These are phyloP conservation scores for Tolypocladium tundrense DNA, from an alignment of 2,329 filamentous ascomycete species.

Conservation along the genomic window DNA sequence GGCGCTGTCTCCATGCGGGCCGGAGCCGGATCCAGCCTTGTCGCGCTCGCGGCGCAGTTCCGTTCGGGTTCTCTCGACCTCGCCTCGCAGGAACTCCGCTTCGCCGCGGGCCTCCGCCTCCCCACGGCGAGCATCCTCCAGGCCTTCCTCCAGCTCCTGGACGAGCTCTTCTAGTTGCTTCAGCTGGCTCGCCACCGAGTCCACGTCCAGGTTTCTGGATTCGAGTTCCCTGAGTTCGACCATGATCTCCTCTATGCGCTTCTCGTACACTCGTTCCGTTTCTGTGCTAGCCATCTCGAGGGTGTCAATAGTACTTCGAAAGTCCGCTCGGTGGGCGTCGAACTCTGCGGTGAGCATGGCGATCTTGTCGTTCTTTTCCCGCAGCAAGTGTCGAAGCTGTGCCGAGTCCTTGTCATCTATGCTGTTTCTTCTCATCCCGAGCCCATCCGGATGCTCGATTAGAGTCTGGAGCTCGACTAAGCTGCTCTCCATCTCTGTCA, in stretches of 20 bases:
- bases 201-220: conserved; percentile 77
- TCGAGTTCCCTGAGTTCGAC: conserved; percentile 75
- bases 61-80: conserved; percentile 82
- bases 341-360: conserved; percentile 88
- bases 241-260: conserved; percentile 77
- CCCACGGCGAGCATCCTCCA: conserved; percentile 87
- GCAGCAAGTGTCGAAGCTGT: conserved; percentile 70
- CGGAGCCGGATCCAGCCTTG: conserved; percentile 44
- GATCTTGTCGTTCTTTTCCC: conserved; percentile 97
- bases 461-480: conserved; percentile 66
- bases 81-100: conserved; percentile 88
- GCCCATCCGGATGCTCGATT: conserved; percentile 47
- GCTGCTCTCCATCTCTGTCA: conserved; percentile 84
- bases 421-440: conserved; percentile 31
- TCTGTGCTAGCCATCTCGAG: conserved; percentile 91
- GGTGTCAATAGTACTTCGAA: conserved; percentile 92
- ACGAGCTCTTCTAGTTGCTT: conserved; percentile 95
- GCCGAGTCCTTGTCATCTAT: conserved; percentile 61
- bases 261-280: conserved; percentile 92
- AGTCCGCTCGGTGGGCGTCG: conserved; percentile 88
- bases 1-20: conserved; percentile 29
- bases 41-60: conserved; percentile 84
- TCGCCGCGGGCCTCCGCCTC: conserved; percentile 94
- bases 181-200: conserved; percentile 79
- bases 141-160: conserved; percentile 89